Evolutionary conservation across 805 yeast species (phyloP).

Genomic region (Pichia exigua): DNA sequence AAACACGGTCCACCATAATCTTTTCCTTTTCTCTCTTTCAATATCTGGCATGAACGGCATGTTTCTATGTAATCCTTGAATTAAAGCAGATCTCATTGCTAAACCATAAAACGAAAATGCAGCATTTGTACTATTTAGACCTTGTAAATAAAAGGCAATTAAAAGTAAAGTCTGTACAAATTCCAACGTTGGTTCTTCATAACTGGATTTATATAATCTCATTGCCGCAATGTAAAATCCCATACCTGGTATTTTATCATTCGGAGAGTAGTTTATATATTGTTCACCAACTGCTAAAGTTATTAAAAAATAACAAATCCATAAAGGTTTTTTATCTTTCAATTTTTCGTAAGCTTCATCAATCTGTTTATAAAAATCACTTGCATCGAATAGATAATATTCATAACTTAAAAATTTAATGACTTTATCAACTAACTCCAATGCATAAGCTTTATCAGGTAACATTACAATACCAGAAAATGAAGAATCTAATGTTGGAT

Average conservation of each 20-base stretch:
- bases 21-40: slow-evolving; percentile 25
- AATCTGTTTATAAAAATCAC: slow-evolving; percentile 9
- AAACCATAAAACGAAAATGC: slow-evolving; percentile 26
- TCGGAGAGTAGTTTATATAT: slow-evolving; percentile 11
- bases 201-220: slow-evolving; percentile 13
- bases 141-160: slow-evolving; percentile 29
- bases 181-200: slow-evolving; percentile 25
- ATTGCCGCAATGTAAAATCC: slow-evolving; percentile 24
- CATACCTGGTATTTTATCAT: slow-evolving; percentile 20
- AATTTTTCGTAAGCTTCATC: slow-evolving; percentile 16
- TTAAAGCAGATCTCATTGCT: slow-evolving; percentile 24
- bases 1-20: slow-evolving; percentile 32
- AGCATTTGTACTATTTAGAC: slow-evolving; percentile 27
- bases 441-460: slow-evolving; percentile 17
- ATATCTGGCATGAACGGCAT: slow-evolving; percentile 6
- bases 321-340: slow-evolving; percentile 11
- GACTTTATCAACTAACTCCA: slow-evolving; percentile 11
- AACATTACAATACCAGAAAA: slow-evolving; percentile 15
- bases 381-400: slow-evolving; percentile 14
- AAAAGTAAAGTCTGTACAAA: slow-evolving; percentile 24
- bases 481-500: slow-evolving; percentile 7
- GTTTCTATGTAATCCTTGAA: slow-evolving; percentile 26
- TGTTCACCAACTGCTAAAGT: slow-evolving; percentile 17
- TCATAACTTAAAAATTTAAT: slow-evolving; percentile 10
- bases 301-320: slow-evolving; percentile 14